These are phyloP conservation scores for Chrysopogon serrulatus DNA, from an alignment of 176 grass and related monocot species.

Conservation along the genomic window DNA sequence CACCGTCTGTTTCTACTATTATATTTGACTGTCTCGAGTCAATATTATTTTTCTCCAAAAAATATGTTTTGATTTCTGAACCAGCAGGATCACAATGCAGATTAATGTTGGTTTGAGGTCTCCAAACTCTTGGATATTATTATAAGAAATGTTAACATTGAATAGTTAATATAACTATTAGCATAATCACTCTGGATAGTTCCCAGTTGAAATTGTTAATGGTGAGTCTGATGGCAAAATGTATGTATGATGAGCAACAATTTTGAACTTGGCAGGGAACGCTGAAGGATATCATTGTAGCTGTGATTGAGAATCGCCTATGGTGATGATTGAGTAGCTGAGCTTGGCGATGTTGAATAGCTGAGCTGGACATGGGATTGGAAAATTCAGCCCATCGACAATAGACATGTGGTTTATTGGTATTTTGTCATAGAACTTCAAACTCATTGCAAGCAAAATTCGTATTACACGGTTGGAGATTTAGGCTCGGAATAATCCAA, in stretches of 20 bases:
- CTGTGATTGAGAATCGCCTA: conserved; percentile 57
- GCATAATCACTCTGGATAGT: neutral
- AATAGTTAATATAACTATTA: neutral
- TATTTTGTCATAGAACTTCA: too few species aligned
- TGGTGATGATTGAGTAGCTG: conserved; percentile 33
- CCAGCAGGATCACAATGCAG: neutral
- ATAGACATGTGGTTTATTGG: too few species aligned
- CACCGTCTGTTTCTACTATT: neutral
- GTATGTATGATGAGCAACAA: neutral
- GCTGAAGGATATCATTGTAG: conserved; percentile 56
- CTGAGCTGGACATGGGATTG: neutral
- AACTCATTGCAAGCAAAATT: too few species aligned
- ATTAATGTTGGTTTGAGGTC: neutral
- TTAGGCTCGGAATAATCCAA: too few species aligned
- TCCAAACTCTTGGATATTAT: neutral
- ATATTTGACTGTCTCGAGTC: neutral
- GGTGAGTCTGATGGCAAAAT: neutral
- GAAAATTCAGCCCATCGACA: neutral
- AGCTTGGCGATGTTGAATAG: neutral
- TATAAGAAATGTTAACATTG: neutral
- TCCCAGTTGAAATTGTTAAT: neutral
- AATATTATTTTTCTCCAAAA: neutral
- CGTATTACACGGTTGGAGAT: too few species aligned
- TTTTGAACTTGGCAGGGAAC: conserved; percentile 47
- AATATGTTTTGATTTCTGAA: neutral